phyloP scores from a whole-genome alignment of 2,329 filamentous ascomycete species.

The Coleophoma cylindrospora region DNA sequence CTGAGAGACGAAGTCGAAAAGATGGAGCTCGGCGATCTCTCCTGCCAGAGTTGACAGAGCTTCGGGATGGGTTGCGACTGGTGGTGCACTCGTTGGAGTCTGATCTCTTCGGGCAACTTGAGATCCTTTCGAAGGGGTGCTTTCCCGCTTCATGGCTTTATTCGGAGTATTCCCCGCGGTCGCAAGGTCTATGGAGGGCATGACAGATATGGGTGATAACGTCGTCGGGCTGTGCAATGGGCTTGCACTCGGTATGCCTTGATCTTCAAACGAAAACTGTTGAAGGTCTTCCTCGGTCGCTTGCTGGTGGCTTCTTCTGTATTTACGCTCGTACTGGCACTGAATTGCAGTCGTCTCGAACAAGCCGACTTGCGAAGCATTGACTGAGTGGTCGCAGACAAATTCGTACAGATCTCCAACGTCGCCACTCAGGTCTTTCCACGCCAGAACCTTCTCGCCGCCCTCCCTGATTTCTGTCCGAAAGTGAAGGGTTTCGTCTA shows the following conservation, averaged over 20 bases:
- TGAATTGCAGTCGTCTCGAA: conserved; percentile 82
- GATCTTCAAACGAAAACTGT: conserved; percentile 74
- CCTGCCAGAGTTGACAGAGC: conserved; percentile 68
- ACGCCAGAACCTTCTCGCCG: conserved; percentile 83
- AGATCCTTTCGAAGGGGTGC: conserved; percentile 13
- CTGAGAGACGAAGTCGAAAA: conserved; percentile 86
- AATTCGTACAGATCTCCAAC: conserved; percentile 96
- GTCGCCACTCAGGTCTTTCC: conserved; percentile 93
- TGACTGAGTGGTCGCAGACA: conserved; percentile 75
- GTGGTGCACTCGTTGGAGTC: conserved; percentile 52
- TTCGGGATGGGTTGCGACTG: conserved; percentile 57
- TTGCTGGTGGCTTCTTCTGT: conserved; percentile 71
- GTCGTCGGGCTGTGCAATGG: conserved; percentile 52
- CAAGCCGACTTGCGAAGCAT: conserved; percentile 65
- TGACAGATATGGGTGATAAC: conserved; percentile 20
- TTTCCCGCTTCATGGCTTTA: conserved; percentile 38
- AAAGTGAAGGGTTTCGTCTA: conserved; percentile 89
- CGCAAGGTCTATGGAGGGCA: conserved; percentile 10
- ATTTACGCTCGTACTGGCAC: conserved; percentile 98
- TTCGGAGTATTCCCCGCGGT: conserved; percentile 33
- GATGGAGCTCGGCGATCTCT: conserved; percentile 79
- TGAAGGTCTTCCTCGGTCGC: conserved; percentile 77
- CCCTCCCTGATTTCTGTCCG: conserved; percentile 76
- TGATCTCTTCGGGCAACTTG: conserved; percentile 29
- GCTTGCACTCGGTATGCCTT: conserved; percentile 60